A percentile compares a stretch with the other conserved stretches of the same genome.
Conservation (phyloP, 2,329 filamentous ascomycete species). For the Aureobasidium sp. region DNA sequence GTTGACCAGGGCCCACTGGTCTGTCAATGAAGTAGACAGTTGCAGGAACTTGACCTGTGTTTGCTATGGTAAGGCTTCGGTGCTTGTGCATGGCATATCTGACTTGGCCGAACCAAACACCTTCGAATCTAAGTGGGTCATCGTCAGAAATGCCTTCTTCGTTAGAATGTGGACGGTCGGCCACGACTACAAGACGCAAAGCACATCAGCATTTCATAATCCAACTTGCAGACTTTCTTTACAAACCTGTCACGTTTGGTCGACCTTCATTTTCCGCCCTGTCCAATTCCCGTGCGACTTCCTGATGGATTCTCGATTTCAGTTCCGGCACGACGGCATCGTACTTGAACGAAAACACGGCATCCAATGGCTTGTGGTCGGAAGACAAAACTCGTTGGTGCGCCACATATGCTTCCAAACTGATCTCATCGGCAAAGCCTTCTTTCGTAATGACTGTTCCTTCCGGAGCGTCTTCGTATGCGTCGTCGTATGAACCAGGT, state of each 20-base stretch:
- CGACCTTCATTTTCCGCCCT: conserved; percentile 84
- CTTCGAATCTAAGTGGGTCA: conserved; percentile 35
- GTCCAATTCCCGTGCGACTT: conserved; percentile 82
- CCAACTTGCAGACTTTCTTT: not conserved
- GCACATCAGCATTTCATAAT: not conserved
- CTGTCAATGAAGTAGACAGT: conserved; percentile 72
- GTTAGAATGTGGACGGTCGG: conserved; percentile 47
- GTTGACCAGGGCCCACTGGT: conserved; percentile 42
- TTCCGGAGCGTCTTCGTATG: conserved; percentile 36
- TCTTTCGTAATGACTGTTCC: conserved; percentile 50
- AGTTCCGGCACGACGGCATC: conserved; percentile 78
- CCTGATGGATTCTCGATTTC: conserved; percentile 73
- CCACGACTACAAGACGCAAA: conserved; percentile 53
- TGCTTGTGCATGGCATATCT: conserved; percentile 58
- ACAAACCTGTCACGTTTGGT: conserved; percentile 45
- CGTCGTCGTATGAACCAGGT: conserved; percentile 44
- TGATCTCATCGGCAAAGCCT: conserved; percentile 46
- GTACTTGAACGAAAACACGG: conserved; percentile 75
- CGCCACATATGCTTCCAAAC: conserved; percentile 65
- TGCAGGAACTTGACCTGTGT: conserved; percentile 76
- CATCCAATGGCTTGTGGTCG: conserved; percentile 87
- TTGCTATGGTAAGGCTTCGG: conserved; percentile 73
- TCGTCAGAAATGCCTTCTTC: conserved; percentile 35
- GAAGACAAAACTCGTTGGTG: conserved; percentile 87
- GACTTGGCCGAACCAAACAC: conserved; percentile 71